These are phyloP conservation scores for Phaeotremella fagi DNA, from an alignment of 768 basidiomycete species.

Conservation along the genomic window DNA sequence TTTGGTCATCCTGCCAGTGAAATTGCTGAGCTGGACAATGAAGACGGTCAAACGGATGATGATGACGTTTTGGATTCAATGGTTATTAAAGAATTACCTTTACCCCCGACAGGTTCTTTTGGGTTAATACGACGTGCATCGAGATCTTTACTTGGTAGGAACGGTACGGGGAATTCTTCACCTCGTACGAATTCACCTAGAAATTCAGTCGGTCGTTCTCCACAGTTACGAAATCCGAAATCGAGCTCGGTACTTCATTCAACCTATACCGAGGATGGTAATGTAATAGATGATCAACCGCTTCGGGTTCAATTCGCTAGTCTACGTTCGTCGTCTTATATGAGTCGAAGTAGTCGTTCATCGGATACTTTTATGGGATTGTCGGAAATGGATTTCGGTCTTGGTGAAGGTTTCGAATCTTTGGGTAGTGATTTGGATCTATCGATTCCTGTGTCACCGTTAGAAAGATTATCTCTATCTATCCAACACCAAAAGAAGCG, in stretches of 20 bases:
- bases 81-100: neutral
- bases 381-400: constrained; percentile 10
- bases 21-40: neutral
- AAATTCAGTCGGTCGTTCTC: neutral
- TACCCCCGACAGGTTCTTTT: neutral
- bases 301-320: too few relatives aligned
- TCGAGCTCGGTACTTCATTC: neutral
- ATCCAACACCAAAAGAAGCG: too few relatives aligned
- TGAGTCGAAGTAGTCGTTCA: neutral
- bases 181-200: neutral
- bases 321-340: neutral
- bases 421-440: neutral
- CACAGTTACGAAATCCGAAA: neutral
- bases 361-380: neutral
- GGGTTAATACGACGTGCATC: neutral
- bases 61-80: neutral
- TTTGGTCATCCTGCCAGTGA: neutral
- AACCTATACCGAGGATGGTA: neutral
- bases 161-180: neutral
- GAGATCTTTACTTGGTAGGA: neutral
- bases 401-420: constrained; percentile 18
- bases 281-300: neutral
- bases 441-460: neutral
- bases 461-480: neutral
- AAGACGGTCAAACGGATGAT: neutral